phyloP scores from a whole-genome alignment of 1,284 basidiomycete species.

The Austroboletus novae-zelandiae region DNA sequence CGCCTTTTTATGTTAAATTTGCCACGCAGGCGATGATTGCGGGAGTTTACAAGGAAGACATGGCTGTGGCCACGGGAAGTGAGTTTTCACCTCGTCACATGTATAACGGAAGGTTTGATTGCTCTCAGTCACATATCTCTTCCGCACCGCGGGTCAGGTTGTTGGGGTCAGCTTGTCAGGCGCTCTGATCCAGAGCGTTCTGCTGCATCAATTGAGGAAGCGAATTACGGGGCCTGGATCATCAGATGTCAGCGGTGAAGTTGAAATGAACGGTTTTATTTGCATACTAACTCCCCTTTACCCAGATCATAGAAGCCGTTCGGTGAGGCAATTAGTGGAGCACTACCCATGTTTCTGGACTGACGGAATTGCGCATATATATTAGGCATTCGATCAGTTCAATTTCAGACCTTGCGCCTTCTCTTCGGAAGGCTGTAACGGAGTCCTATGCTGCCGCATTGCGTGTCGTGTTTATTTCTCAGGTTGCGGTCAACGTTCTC shows the following conservation, averaged over 20 bases:
- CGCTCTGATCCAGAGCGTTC: constrained; percentile 74
- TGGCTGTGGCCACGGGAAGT: constrained; percentile 88
- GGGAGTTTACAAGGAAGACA: constrained; percentile 74
- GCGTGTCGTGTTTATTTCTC: constrained; percentile 82
- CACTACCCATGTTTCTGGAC: constrained; percentile 16
- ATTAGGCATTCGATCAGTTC: constrained; percentile 76
- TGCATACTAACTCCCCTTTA: constrained; percentile 25
- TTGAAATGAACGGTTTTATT: constrained; percentile 21
- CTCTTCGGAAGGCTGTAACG: constrained; percentile 66
- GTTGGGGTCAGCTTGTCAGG: constrained; percentile 85
- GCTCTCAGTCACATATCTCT: constrained; percentile 78
- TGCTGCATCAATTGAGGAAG: constrained; percentile 63
- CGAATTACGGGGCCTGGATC: constrained; percentile 76
- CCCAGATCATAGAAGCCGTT: constrained; percentile 67
- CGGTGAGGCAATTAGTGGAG: constrained; percentile 42
- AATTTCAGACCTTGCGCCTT: constrained; percentile 70
- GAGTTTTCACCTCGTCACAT: constrained; percentile 34
- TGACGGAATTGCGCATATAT: constrained; percentile 9
- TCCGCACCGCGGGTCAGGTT: constrained; percentile 88
- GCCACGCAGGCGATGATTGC: constrained; percentile 75
- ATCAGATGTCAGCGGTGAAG: constrained; percentile 53
- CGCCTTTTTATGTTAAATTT: constrained; percentile 5
- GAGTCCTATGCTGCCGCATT: constrained; percentile 83
- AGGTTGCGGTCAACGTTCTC: constrained; percentile 60
- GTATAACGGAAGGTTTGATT: constrained; percentile 2